A percentile compares a stretch with the other conserved stretches of the same genome.
Evolutionary conservation across 2,329 filamentous ascomycete species (phyloP).

Genomic region (Sarocladium kiliense): DNA sequence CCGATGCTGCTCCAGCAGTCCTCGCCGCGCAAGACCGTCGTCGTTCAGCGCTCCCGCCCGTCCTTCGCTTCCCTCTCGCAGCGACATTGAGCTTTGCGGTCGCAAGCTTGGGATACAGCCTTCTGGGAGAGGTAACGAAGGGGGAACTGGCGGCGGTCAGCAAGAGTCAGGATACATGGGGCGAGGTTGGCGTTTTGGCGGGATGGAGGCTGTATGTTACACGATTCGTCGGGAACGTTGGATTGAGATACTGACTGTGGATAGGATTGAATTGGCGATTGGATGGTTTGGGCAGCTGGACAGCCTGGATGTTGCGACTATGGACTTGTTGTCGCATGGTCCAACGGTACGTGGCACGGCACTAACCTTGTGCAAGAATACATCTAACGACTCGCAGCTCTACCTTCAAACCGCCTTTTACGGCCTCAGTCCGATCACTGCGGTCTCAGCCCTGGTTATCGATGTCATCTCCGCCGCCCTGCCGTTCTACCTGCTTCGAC

Average conservation of each 20-base stretch:
- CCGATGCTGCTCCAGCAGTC: not conserved
- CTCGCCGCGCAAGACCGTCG: conserved; percentile 19
- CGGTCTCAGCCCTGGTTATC: conserved; percentile 57
- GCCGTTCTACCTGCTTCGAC: conserved; percentile 71
- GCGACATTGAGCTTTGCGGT: conserved; percentile 54
- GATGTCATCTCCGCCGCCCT: conserved; percentile 64
- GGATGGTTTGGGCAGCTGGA: conserved; percentile 74
- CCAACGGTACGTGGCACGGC: conserved; percentile 52
- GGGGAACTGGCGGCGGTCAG: conserved; percentile 65
- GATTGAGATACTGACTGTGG: too few species aligned
- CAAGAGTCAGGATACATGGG: conserved; percentile 56
- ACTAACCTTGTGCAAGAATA: not conserved
- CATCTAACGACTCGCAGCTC: conserved; percentile 38
- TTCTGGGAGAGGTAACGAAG: conserved; percentile 53
- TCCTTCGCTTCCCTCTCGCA: conserved; percentile 45
- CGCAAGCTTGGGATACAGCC: conserved; percentile 59
- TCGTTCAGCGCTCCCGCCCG: not conserved
- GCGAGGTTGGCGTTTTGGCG: conserved; percentile 51
- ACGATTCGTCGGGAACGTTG: too few species aligned
- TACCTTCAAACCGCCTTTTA: conserved; percentile 79
- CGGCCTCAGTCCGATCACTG: conserved; percentile 56
- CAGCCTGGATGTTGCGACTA: conserved; percentile 61
- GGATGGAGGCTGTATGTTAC: conserved; percentile 52
- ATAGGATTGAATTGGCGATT: conserved; percentile 63
- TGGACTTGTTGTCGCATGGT: conserved; percentile 66